Percentiles rank a stretch among this genome's conserved stretches.
Conservation (phyloP, 257 asterid species). For the Solanum chiquidenum region DNA sequence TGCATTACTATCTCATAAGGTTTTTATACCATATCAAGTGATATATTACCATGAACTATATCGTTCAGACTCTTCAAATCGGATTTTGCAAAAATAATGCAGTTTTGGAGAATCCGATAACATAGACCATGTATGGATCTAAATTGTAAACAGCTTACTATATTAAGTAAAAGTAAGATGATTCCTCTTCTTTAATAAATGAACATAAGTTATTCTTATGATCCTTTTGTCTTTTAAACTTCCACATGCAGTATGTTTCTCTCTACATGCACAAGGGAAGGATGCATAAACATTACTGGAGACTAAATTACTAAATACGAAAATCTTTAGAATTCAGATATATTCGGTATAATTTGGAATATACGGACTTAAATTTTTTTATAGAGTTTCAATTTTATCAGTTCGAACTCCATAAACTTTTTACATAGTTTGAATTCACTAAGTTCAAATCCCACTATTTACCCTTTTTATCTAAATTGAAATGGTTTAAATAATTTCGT, state of each 20-base stretch:
- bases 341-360: neutral
- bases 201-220: neutral
- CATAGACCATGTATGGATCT: neutral
- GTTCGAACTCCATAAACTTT: neutral
- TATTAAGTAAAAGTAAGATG: neutral
- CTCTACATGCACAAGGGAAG: neutral
- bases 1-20: neutral
- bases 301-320: neutral
- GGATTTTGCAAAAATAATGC: neutral
- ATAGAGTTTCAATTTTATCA: neutral
- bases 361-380: neutral
- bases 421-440: neutral
- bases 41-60: neutral
- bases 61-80: neutral
- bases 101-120: neutral
- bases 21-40: neutral
- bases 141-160: neutral
- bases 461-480: no score
- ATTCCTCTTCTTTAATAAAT: neutral
- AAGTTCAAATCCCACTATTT: neutral
- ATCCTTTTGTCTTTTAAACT: neutral
- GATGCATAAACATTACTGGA: accelerated
- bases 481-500: neutral
- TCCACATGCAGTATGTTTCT: neutral
- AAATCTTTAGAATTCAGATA: neutral